Evolutionary conservation across 2,329 filamentous ascomycete genomes (phyloP), one percentile per base, ranked within the genome.

Genomic region (Dothideomycetidae sp.): DNA sequence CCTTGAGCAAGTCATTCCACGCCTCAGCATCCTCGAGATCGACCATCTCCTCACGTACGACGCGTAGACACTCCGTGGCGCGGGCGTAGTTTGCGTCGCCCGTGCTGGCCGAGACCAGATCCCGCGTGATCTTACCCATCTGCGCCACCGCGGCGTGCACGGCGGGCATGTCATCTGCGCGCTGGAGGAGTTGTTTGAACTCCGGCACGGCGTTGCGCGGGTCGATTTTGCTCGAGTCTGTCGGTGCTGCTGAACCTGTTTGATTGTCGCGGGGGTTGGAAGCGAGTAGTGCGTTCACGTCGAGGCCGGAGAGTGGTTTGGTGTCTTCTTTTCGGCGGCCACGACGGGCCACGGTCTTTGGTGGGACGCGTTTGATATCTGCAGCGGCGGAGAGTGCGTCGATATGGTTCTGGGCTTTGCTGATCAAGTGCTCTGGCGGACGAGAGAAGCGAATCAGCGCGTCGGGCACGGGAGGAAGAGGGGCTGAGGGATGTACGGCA

Each of bases 221-320:
- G 21, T 18, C 37, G 17, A 37, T 34, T 16, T 14, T 11, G 37
- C 17, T 47, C 69, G 0, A 70, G 55, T 5, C 73, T 70, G 40
- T 81, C 75, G 31, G 62, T 67, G 52, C 66, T 58, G 17, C 60
- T 61, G 32, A 67, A 71, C 39, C 50, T 33, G 26, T 13, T 12
- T 18, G 17, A 4, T 15, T 16, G n/a, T 16, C 12, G 16, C 2
- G 28, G 10, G 28, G 45, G 19, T 45, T 21, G 49, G 50, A 31
- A 31, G 71, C 70, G n/a, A 96, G 73, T 2, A 96, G 71, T 3
- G 75, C 75, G 42, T 86, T 80, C 28, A 96, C 71, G 49, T 96
- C 81, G 29, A 98, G 75, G 13, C 86, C 86, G 0, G 88, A 96
- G 5, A 93, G 71, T 0, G 90, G 90, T 49, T 88, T 88, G 41